Percentiles rank a stretch among this genome's conserved stretches.
phyloP scores from a whole-genome alignment of 2,329 filamentous ascomycete species.

The Tolypocladium nubicola region DNA sequence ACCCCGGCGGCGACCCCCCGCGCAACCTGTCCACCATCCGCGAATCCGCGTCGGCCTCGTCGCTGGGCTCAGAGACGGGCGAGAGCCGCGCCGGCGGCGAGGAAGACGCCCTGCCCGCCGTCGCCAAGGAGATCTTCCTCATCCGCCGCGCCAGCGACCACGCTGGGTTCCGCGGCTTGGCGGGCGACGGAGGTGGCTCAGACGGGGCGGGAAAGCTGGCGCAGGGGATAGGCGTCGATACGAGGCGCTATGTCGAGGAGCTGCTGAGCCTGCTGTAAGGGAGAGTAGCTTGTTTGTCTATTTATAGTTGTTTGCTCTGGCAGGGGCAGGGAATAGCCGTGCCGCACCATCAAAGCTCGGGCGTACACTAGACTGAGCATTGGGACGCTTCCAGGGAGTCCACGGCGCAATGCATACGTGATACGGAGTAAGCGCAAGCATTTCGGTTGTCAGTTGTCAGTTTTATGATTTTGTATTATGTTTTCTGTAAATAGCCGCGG shows the following conservation, averaged over 20 bases:
- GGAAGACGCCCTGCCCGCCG: conserved; percentile 5
- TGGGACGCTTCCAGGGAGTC: background rate
- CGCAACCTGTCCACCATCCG: conserved; percentile 15
- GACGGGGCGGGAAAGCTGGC: conserved; percentile 51
- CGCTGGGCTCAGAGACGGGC: conserved; percentile 7
- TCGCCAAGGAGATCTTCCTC: conserved; percentile 50
- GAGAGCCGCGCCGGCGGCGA: background rate
- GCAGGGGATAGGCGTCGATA: conserved; percentile 69
- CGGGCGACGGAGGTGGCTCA: conserved; percentile 32
- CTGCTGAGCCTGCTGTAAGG: conserved; percentile 46
- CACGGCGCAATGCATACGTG: background rate
- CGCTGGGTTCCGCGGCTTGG: conserved; percentile 24
- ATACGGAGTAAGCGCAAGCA: background rate
- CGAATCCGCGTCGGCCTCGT: conserved; percentile 7
- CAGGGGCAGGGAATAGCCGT: background rate
- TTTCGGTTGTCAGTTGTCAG: background rate
- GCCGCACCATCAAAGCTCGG: background rate
- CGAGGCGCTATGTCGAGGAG: conserved; percentile 63
- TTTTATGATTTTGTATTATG: background rate
- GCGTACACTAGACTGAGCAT: background rate
- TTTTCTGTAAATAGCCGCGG: background rate
- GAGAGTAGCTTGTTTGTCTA: background rate
- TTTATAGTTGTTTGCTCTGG: background rate
- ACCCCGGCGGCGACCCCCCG: conserved; percentile 10
- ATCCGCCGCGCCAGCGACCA: conserved; percentile 51